phyloP scores from a whole-genome alignment of 83 land plant species.

The Picea mariana region DNA sequence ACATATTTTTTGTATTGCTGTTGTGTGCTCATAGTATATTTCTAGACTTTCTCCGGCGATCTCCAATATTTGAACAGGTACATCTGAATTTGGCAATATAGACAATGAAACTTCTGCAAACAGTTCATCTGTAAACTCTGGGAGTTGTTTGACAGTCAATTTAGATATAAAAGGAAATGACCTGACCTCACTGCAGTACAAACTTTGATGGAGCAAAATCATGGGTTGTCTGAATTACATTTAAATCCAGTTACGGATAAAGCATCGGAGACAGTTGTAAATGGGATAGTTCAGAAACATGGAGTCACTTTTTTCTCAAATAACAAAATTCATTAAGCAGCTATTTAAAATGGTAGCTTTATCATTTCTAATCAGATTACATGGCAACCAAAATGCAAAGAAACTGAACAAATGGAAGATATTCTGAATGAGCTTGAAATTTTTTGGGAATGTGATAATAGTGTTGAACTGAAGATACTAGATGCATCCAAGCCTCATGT shows the following conservation, averaged over 20 bases:
- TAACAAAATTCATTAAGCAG: not conserved
- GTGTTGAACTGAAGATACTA: not conserved
- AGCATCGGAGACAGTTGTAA: not conserved
- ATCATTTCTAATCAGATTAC: not conserved
- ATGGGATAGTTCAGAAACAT: not conserved
- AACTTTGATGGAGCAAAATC: not conserved
- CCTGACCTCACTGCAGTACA: not conserved
- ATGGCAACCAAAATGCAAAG: not conserved
- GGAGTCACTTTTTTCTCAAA: not conserved
- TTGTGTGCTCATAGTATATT: not conserved
- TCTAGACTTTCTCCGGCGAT: not conserved
- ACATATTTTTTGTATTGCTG: not conserved
- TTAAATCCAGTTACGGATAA: not conserved
- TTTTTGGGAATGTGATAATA: not conserved
- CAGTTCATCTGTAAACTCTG: not conserved
- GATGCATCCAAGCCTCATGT: not conserved
- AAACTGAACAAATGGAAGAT: not conserved
- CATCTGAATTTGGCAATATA: not conserved
- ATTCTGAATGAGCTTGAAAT: not conserved
- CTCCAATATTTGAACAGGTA: not conserved
- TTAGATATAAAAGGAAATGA: not conserved
- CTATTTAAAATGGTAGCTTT: not conserved
- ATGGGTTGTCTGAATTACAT: not conserved
- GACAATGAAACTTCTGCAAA: not conserved
- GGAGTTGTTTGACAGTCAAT: not conserved